phyloP scores from a whole-genome alignment of 78 protist genomes.

The Speleostelium caveatum region DNA sequence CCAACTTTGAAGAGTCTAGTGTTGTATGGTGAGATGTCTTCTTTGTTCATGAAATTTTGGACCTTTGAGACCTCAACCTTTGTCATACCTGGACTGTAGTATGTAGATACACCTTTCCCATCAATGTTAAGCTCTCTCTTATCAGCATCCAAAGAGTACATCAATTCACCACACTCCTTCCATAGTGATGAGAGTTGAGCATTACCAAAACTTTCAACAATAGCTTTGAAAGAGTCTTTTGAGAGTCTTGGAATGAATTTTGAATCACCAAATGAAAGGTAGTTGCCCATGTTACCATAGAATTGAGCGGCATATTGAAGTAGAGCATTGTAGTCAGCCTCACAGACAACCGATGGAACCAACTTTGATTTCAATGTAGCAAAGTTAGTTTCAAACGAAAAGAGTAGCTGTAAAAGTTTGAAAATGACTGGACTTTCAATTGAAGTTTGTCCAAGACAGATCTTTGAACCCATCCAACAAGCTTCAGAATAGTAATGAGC shows the following conservation, averaged over 20 bases:
- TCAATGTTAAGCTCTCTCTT: constrained; percentile 55
- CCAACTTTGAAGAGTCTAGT: constrained; percentile 55
- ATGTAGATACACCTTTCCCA: constrained; percentile 68
- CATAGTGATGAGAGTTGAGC: constrained; percentile 5
- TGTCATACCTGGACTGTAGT: constrained; percentile 74
- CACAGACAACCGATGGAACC: constrained; percentile 26
- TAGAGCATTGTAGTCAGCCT: constrained; percentile 1
- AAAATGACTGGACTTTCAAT: constrained; percentile 72
- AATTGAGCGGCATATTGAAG: constrained; percentile 45
- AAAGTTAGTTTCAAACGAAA: neutral
- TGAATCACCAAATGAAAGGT: constrained; percentile 88
- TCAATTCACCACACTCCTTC: constrained; percentile 51
- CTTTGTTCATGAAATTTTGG: constrained; percentile 59
- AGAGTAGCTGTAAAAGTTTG: constrained; percentile 60
- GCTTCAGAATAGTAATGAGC: constrained; percentile 69
- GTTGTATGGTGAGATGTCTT: constrained; percentile 60
- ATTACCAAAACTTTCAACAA: constrained; percentile 10
- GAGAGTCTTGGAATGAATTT: constrained; percentile 62
- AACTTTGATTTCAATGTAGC: neutral
- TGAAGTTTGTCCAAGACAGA: constrained; percentile 83
- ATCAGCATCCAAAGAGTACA: constrained; percentile 40
- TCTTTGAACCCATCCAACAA: constrained; percentile 25
- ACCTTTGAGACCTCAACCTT: constrained; percentile 72
- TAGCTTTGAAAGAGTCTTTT: constrained; percentile 20
- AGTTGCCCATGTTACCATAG: constrained; percentile 91